Conservation (phyloP, 2,329 filamentous ascomycete genomes). For the Talaromyces piceae region DNA sequence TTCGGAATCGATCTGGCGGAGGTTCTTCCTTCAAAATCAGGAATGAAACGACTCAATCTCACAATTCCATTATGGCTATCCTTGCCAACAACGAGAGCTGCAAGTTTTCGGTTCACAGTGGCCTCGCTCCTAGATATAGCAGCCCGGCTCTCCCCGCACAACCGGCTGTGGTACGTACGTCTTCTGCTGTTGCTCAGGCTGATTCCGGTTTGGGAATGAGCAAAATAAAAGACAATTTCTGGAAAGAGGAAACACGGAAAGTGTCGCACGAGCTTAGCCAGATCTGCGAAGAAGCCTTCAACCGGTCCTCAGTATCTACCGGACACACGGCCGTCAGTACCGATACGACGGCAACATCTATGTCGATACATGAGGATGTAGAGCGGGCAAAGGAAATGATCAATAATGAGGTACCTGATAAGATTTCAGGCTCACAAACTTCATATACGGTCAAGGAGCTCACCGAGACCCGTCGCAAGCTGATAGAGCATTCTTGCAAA, state of each 20-base stretch:
- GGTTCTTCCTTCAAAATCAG: conserved; percentile 19
- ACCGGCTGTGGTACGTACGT: conserved; percentile 28
- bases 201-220: conserved; percentile 28
- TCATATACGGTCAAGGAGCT: conserved; percentile 49
- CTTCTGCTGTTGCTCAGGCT: conserved; percentile 21
- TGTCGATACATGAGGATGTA: conserved; percentile 27
- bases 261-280: conserved; percentile 80
- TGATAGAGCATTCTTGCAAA: conserved; percentile 45
- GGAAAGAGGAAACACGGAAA: conserved; percentile 72
- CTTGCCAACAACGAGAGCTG: conserved; percentile 20
- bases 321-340: conserved; percentile 38
- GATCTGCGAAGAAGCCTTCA: conserved; percentile 89
- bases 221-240: conserved; percentile 41
- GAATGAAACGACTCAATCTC: conserved; percentile 16
- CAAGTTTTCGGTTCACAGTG: conserved; percentile 10
- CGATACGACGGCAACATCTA: conserved; percentile 46
- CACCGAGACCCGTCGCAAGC: conserved; percentile 50
- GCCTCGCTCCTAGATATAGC: conserved; percentile 9
- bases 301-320: conserved; percentile 54
- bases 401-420: conserved; percentile 8
- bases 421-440: conserved; percentile 28
- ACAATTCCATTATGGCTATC: conserved; percentile 18
- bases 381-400: background rate
- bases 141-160: conserved; percentile 33
- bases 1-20: conserved; percentile 35